Evolutionary conservation across 352 stramenopile genomes (phyloP), one percentile per base, ranked within the genome.

Genomic region (Pythium sukuiense): DNA sequence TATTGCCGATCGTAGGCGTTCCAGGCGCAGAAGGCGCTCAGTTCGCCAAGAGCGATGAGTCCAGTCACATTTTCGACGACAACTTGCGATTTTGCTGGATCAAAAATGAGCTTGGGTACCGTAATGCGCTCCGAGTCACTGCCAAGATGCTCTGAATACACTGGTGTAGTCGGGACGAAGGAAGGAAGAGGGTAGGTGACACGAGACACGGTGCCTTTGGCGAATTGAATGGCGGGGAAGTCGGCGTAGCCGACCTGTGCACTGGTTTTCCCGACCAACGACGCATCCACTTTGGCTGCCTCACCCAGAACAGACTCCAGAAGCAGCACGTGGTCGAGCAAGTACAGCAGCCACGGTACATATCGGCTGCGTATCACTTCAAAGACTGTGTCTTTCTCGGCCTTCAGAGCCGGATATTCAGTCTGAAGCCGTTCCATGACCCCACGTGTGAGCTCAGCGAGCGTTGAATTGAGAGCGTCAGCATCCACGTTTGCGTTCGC

Each of bases 201-300:
- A 27, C 27, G 59, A 4, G 71, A 83, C 48, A 77, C 62, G 11
- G 67, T 78, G 2, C 54, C 73, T 41, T 79, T 85, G 11, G 77
- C 61, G 29, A 90, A 90, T 55, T 90, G 82, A 20, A 39, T 83
- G 63, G n/a, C 61, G 13, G 37, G 79, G 14, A 65, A 70, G 18
- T 65, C 54, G 6, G 29, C 12, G 16, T 65, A 65, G 0, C 27
- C n/a, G 0, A 71, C 20, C 11, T 52, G 32, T 6, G 35, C 45
- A 7, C 30, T 46, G 8, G 52, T 56, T 11, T 54, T 20, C 14
- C 37, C 45, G n/a, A 33, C 18, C 8, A 71, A n/a, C 1, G n/a
- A 39, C 0, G 48, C 9, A n/a, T 69, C 56, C 0, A 62, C 57
- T 49, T 67, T 53, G 1, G 63, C 62, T 24, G 79, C 65, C 6